Evolutionary conservation across 306 rosid species (phyloP).

Genomic region (Gynostemma pentaphyllum): DNA sequence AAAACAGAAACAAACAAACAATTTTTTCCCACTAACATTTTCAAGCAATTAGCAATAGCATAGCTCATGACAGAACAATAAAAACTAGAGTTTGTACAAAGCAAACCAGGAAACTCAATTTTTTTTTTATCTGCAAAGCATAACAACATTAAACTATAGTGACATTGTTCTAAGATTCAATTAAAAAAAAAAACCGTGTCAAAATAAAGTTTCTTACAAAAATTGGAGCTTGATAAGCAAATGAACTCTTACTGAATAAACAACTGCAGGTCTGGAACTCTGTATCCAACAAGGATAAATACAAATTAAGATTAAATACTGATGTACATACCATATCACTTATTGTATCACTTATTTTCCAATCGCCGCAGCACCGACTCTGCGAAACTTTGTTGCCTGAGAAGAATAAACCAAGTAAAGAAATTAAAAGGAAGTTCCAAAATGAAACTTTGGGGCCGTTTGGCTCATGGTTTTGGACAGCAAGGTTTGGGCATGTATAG

Average conservation of each 20-base stretch:
- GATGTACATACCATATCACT: conserved; percentile 21
- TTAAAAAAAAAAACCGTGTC: background rate
- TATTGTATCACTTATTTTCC: conserved; percentile 61
- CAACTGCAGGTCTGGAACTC: background rate
- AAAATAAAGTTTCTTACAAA: background rate
- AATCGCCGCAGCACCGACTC: conserved; percentile 64
- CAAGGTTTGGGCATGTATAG: too few relatives aligned
- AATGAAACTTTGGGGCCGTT: background rate
- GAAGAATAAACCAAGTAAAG: conserved; percentile 15
- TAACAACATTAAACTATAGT: background rate
- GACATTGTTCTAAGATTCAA: background rate
- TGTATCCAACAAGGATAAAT: background rate
- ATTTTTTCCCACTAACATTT: too few relatives aligned
- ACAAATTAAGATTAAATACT: background rate
- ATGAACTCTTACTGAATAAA: background rate
- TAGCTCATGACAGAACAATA: background rate
- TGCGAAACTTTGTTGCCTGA: conserved; percentile 86
- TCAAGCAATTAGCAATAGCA: background rate
- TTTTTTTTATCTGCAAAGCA: background rate
- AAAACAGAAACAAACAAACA: too few relatives aligned
- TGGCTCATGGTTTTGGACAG: too few relatives aligned
- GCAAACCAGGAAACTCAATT: background rate
- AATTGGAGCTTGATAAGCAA: background rate
- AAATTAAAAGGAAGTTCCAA: background rate
- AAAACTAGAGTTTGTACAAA: background rate